Evolutionary conservation across 805 yeast species (phyloP), one percentile per base, ranked within the genome.

Genomic region (Naumovozyma dairenensis): DNA sequence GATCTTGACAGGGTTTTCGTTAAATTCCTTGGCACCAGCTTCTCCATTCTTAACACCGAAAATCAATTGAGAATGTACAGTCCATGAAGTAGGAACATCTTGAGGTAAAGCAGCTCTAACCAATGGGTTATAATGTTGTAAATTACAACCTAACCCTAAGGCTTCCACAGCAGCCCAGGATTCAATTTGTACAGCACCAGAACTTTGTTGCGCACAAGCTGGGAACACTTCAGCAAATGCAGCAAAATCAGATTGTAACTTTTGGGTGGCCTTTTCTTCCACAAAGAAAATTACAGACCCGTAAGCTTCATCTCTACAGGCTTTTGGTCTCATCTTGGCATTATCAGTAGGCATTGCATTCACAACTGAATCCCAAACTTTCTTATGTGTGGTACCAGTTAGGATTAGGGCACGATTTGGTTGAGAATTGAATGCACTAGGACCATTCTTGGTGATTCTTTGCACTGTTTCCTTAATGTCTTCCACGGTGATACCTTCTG

Each of bases 351-450:
- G 60, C 30, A 61, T 50, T 29, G 62, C 53, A 15, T 55, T 55
- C 35, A 54, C 57, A 20, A 66, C 70, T 16, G 58, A 39, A 35
- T 54, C 54, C 76, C 76, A 71, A 14, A 69, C 62, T 33, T 56
- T 44, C 37, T 59, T 62, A 58, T 67, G 73, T 32, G 64, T 44
- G 3, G 49, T 63, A 37, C 72, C 73, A 30, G 66, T 62, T 31
- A 71, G 28, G 38, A 71, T 60, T 16, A 68, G 47, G 16, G 74
- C 74, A 29, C 75, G 62, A 46, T 60, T 55, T 28, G 64, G 57
- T 53, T 70, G 76, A 28, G 66, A 62, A 60, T 70, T 70, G 65
- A 67, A 70, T 18, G 67, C 49, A 13, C 72, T 64, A 47, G 75
- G 76, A 10, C 67, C 64, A 44, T 64, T 53, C 46, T 65, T 67